A percentile compares a stretch with the other conserved stretches of the same genome.
Conservation (phyloP, 2,329 filamentous ascomycete genomes). For the Lasiodiplodia hormozganensis region DNA sequence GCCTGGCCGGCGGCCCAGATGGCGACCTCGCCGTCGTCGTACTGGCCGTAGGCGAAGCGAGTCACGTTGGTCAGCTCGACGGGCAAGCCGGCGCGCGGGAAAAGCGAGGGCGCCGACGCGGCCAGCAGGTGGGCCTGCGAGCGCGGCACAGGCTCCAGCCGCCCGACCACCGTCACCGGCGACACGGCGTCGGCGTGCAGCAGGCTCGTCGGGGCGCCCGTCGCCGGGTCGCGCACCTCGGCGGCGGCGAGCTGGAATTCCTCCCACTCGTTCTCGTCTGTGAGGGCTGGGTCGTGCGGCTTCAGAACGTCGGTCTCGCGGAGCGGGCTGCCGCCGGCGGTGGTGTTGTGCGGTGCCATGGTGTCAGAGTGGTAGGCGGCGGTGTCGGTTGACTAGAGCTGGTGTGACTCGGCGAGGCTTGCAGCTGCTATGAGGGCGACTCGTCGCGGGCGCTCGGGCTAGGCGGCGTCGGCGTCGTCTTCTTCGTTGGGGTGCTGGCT, state of each 20-base stretch:
- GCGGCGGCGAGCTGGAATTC: slow-evolving; percentile 68
- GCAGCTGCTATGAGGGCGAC: slow-evolving; percentile 4
- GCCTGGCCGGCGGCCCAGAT: slow-evolving; percentile 71
- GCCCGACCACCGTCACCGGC: slow-evolving; percentile 68
- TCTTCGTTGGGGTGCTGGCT: slow-evolving; percentile 41
- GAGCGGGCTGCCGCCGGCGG: slow-evolving; percentile 11
- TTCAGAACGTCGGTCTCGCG: slow-evolving; percentile 49
- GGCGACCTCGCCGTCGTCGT: slow-evolving; percentile 64
- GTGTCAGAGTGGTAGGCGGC: slow-evolving; percentile 1
- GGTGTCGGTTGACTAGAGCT: not conserved
- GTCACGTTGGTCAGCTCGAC: slow-evolving; percentile 64
- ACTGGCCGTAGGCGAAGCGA: slow-evolving; percentile 56
- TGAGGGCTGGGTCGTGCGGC: slow-evolving; percentile 48
- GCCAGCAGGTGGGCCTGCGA: slow-evolving; percentile 36
- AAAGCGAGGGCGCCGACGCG: not conserved
- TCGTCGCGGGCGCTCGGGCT: not conserved
- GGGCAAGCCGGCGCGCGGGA: not conserved
- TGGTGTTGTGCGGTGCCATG: not conserved
- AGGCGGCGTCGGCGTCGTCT: slow-evolving; percentile 29
- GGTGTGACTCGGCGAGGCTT: not conserved
- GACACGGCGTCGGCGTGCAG: slow-evolving; percentile 66
- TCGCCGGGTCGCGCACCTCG: slow-evolving; percentile 64
- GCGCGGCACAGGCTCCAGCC: slow-evolving; percentile 52
- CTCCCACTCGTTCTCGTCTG: slow-evolving; percentile 62
- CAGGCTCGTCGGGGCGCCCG: slow-evolving; percentile 61